Conservation (phyloP, 2,329 filamentous ascomycete genomes). For the Fusarium dimerum region DNA sequence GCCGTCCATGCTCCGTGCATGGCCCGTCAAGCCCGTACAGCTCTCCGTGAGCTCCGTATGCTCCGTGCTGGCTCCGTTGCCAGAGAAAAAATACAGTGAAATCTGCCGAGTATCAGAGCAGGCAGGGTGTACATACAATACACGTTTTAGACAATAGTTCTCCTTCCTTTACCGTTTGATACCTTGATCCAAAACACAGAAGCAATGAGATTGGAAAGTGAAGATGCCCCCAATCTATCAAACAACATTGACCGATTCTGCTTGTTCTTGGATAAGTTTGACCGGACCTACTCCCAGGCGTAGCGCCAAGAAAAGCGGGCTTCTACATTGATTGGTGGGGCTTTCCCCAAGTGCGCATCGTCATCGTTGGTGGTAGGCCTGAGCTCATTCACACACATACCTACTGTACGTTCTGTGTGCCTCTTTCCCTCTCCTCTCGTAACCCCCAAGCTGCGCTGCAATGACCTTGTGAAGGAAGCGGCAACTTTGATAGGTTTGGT, state of each 20-base stretch:
- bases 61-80: neutral
- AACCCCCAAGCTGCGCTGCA: constrained; percentile 13
- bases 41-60: neutral
- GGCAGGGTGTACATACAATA: neutral
- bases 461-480: neutral
- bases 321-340: constrained; percentile 28
- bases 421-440: no score
- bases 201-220: no score
- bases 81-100: neutral
- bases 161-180: no score
- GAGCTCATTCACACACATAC: no score
- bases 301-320: constrained; percentile 31
- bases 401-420: no score
- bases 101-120: neutral
- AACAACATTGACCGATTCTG: neutral
- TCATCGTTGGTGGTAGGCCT: constrained; percentile 21
- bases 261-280: constrained; percentile 13
- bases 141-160: neutral
- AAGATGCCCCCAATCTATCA: neutral
- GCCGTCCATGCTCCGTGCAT: neutral
- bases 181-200: no score
- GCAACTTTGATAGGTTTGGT: constrained; percentile 12
- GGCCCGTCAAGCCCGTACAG: neutral
- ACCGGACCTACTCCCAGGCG: constrained; percentile 22
- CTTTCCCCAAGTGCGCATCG: constrained; percentile 25